These are phyloP conservation scores for Clarireedia paspali DNA, from an alignment of 2,329 filamentous ascomycete species.

Conservation along the genomic window DNA sequence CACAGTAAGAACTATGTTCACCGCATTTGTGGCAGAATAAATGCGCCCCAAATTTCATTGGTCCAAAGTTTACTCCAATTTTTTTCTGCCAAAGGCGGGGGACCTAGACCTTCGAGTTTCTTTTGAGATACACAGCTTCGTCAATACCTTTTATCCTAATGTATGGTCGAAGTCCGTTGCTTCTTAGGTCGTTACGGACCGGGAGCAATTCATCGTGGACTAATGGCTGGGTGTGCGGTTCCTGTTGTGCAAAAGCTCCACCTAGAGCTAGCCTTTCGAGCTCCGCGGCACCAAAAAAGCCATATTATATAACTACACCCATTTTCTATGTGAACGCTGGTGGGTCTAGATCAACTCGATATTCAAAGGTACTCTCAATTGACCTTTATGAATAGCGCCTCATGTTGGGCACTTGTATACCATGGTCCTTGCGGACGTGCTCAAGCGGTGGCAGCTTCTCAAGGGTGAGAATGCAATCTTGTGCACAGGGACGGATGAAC, in stretches of 20 bases:
- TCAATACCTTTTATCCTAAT: neutral
- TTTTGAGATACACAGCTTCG: neutral
- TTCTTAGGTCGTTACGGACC: slow-evolving; percentile 14
- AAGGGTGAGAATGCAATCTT: slow-evolving; percentile 65
- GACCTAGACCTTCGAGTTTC: neutral
- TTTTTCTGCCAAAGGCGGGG: neutral
- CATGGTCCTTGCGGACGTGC: slow-evolving; percentile 81
- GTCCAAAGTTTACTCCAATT: too few relatives aligned
- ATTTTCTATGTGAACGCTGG: slow-evolving; percentile 99
- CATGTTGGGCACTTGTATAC: slow-evolving; percentile 94
- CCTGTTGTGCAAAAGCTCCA: slow-evolving; percentile 14
- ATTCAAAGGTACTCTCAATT: neutral
- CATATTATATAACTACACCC: slow-evolving; percentile 90
- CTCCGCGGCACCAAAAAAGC: slow-evolving; percentile 47
- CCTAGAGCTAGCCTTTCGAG: slow-evolving; percentile 14
- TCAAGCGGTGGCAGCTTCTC: slow-evolving; percentile 85
- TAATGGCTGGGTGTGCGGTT: slow-evolving; percentile 20
- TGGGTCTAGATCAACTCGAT: slow-evolving; percentile 31
- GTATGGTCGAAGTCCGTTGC: slow-evolving; percentile 13
- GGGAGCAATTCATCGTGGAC: slow-evolving; percentile 6
- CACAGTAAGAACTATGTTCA: neutral
- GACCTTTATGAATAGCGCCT: slow-evolving; percentile 50
- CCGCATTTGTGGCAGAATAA: neutral
- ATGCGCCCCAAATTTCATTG: neutral
- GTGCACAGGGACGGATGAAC: slow-evolving; percentile 91